These are phyloP conservation scores for Phaseolus coccineus DNA, from an alignment of 331 rosid genomes.

Conservation along the genomic window DNA sequence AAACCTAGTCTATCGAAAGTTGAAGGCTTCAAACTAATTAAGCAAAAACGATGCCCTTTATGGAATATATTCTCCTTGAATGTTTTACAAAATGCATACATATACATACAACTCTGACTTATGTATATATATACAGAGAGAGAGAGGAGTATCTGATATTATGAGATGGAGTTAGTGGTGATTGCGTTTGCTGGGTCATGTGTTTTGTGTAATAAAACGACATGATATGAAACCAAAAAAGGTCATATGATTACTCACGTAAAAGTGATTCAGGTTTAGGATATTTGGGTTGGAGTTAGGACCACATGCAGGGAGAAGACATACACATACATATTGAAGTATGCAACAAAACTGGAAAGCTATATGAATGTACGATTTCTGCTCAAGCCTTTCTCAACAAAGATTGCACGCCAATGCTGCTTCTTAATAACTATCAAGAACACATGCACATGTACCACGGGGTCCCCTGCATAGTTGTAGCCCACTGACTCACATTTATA, in stretches of 20 bases:
- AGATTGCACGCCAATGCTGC: constrained; percentile 44
- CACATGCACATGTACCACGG: constrained; percentile 42
- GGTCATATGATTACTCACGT: constrained; percentile 17
- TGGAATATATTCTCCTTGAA: not conserved
- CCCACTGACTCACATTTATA: constrained; percentile 37
- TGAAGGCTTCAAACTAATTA: not conserved
- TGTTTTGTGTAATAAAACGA: constrained; percentile 11
- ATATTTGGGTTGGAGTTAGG: constrained; percentile 38
- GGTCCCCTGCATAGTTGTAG: constrained; percentile 45
- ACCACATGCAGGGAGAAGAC: constrained; percentile 38
- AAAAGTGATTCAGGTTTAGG: constrained; percentile 24
- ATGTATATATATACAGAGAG: no score
- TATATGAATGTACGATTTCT: constrained; percentile 40
- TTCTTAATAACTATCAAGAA: constrained; percentile 40
- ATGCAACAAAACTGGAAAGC: constrained; percentile 34
- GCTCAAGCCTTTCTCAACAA: constrained; percentile 41
- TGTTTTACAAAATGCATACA: no score
- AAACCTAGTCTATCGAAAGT: not conserved
- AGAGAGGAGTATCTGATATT: no score
- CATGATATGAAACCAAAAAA: constrained; percentile 3
- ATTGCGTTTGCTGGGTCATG: not conserved
- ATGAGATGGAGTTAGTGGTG: constrained; percentile 4
- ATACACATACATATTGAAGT: constrained; percentile 1
- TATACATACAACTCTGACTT: no score
- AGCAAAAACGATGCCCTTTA: not conserved